Conservation (phyloP, 1,139 yeast genomes). For the Yamadazyma atmosphaerica region DNA sequence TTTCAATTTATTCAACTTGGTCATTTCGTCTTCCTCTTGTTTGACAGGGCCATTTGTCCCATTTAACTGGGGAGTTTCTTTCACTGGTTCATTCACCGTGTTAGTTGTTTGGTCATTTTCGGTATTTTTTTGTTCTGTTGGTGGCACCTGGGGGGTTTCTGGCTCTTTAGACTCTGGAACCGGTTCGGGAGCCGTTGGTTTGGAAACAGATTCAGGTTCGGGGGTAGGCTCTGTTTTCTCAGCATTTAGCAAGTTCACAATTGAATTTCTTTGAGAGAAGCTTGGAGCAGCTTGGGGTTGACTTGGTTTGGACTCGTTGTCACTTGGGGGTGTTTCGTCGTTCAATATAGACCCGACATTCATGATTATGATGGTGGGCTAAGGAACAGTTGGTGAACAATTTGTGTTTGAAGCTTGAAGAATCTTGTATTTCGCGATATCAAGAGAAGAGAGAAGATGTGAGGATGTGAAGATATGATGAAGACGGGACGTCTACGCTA, state of each 20-base stretch:
- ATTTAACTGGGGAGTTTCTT: slow-evolving; percentile 10
- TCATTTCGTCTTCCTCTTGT: slow-evolving; percentile 22
- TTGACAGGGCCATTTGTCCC: slow-evolving; percentile 5
- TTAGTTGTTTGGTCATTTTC: neutral
- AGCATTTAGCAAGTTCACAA: slow-evolving; percentile 49
- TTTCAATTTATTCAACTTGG: slow-evolving; percentile 20
- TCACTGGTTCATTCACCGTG: slow-evolving; percentile 2
- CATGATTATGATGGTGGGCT: no score
- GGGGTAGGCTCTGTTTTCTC: slow-evolving; percentile 26
- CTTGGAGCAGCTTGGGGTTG: slow-evolving; percentile 3
- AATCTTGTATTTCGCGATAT: no score
- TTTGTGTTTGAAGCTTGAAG: no score
- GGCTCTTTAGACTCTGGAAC: slow-evolving; percentile 3
- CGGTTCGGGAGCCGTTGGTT: no score
- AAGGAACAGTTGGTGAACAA: no score
- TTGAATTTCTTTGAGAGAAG: slow-evolving; percentile 38
- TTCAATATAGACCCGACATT: slow-evolving; percentile 50
- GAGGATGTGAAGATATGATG: no score
- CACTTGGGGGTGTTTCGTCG: slow-evolving; percentile 41
- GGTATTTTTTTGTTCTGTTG: neutral
- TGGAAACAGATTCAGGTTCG: slow-evolving; percentile 20
- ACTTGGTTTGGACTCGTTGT: slow-evolving; percentile 17
- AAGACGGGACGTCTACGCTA: no score
- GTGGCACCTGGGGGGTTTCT: slow-evolving; percentile 3
- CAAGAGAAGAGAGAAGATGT: no score